A percentile compares a stretch with the other conserved stretches of the same genome.
These are phyloP conservation scores for Dactylellina parvicollis DNA, from an alignment of 2,329 filamentous ascomycete species.

Conservation along the genomic window DNA sequence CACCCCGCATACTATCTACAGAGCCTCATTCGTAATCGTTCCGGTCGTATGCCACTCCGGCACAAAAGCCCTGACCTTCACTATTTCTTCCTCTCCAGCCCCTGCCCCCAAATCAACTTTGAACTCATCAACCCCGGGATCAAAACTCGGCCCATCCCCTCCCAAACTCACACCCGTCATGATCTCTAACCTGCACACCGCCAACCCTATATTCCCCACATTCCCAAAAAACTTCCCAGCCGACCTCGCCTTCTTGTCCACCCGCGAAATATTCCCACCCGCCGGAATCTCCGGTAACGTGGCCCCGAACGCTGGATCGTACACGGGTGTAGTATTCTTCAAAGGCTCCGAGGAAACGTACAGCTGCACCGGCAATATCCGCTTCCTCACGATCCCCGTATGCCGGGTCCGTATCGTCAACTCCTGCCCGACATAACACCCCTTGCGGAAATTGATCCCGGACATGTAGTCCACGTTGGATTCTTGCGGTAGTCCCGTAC, in stretches of 20 bases:
- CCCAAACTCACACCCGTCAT: constrained; percentile 84
- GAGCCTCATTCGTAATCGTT: constrained; percentile 40
- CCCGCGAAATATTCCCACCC: constrained; percentile 67
- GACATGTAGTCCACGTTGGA: constrained; percentile 86
- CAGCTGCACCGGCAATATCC: constrained; percentile 81
- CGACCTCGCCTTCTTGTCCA: constrained; percentile 70
- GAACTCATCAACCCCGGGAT: constrained; percentile 65
- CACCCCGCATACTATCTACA: constrained; percentile 11
- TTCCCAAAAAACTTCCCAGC: constrained; percentile 83
- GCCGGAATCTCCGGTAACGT: constrained; percentile 58
- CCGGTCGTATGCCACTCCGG: constrained; percentile 73
- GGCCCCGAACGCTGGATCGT: constrained; percentile 34
- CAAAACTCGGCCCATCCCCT: constrained; percentile 72
- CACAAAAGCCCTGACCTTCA: constrained; percentile 80
- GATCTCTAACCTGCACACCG: constrained; percentile 83
- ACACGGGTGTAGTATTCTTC: constrained; percentile 32
- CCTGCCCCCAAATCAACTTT: constrained; percentile 64
- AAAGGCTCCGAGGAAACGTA: constrained; percentile 65
- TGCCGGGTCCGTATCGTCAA: constrained; percentile 95
- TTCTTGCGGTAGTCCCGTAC: constrained; percentile 82
- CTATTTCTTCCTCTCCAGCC: constrained; percentile 62
- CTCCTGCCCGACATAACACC: constrained; percentile 96
- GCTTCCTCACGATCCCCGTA: constrained; percentile 89
- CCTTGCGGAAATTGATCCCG: constrained; percentile 91
- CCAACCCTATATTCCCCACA: constrained; percentile 86